phyloP scores from a whole-genome alignment of 495 filamentous ascomycete genomes.

The Niebla homalea region DNA sequence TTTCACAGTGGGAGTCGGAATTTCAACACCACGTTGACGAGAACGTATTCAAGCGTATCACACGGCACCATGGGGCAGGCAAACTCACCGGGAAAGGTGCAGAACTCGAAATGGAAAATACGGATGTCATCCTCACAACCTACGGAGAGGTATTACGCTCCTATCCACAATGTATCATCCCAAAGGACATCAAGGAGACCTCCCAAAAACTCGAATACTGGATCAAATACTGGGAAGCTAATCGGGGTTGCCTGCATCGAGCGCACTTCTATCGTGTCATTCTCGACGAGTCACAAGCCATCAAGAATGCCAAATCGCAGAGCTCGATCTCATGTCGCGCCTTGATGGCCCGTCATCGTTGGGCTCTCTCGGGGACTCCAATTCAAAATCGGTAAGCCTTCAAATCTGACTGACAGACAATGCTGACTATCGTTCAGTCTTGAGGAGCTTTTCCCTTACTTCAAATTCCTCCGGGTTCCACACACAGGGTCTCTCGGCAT shows the following conservation, averaged over 20 bases:
- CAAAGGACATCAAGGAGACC: conserved; percentile 16
- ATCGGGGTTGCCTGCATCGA: conserved; percentile 32
- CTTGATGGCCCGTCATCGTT: conserved; percentile 39
- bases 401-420: conserved; percentile 10
- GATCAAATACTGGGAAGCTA: conserved; percentile 19
- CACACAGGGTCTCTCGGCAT: conserved; percentile 24
- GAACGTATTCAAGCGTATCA: conserved; percentile 8
- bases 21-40: conserved; percentile 26
- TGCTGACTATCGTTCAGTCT: conserved; percentile 7
- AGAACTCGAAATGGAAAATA: conserved; percentile 8
- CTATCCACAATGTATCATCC: conserved; percentile 29
- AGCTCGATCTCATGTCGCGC: conserved; percentile 41
- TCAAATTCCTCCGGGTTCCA: conserved; percentile 43
- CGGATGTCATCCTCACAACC: conserved; percentile 30
- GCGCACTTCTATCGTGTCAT: conserved; percentile 41
- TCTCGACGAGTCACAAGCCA: conserved; percentile 48
- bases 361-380: conserved; percentile 51
- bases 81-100: conserved; percentile 7
- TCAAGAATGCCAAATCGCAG: conserved; percentile 41
- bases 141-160: conserved; percentile 40
- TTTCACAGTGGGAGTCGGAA: conserved; percentile 34
- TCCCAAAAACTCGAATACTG: conserved; percentile 27
- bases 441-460: conserved; percentile 44
- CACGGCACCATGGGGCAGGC: conserved; percentile 9
- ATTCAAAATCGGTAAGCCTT: conserved; percentile 31